Base-by-base conservation (phyloP, 805 yeast species). In the Yamadazyma olivae region DNA sequence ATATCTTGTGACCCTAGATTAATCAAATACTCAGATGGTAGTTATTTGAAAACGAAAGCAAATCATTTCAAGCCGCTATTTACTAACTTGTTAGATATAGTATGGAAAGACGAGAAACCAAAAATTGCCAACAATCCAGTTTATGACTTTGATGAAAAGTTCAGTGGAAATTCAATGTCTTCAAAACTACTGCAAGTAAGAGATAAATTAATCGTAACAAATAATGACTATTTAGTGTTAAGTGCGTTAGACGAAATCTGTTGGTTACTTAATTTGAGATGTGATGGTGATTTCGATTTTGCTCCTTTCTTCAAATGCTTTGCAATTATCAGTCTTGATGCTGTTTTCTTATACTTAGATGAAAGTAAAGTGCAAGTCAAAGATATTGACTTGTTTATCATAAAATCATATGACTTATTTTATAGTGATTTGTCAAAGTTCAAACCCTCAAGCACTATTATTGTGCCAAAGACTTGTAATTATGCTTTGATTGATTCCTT, bases 261-360 rank as follows among this genome's bases (percentile, higher is more conserved):
- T 5, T 90, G 96, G 96, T 62, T 89, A 28, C 53, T 74, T 39
- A 75, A 75, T 44, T 53, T 75, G 36, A 77, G 98, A 46, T 87
- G 90, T 5, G 75, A 59, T 32, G 41, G 72, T 14, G 98, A 91
- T 54, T 81, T 93, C 41, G 81, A 81, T 3, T 91, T 73, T 54
- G 82, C 83, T 50, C 97, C 98, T 0, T 90, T 89, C 2, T 93
- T 91, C 56, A 87, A 79, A 59, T 68, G 90, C 4, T 84, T 79
- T 49, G 65, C 77, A 2, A 53, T 74, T 1, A 43, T 70, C 14
- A 49, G 59, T 5, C 26, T 39, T 18, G 47, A 64, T 3, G 47
- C 51, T 3, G 74, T 79, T 2, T 51, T 55, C 3, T 60, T 87
- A 12, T 87, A 81, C 52, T 62, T 80, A 6, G 77, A 83, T 45